These are phyloP conservation scores for Pythium coloratum DNA, from an alignment of 352 stramenopile genomes.

Conservation along the genomic window DNA sequence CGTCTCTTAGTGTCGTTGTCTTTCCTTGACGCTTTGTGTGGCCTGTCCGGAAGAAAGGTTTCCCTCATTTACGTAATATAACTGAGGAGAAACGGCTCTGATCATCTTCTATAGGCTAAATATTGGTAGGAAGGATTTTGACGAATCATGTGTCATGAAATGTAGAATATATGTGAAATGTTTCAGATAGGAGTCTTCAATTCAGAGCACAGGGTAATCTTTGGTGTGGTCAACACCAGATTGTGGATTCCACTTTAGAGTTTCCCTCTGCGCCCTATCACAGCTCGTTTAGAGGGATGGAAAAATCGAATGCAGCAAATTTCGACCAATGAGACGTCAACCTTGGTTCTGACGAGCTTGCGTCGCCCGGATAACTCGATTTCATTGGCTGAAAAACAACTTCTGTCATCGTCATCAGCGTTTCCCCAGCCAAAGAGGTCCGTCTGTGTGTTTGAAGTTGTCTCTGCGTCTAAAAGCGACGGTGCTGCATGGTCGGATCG, in stretches of 20 bases:
- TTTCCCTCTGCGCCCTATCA: constrained; percentile 1
- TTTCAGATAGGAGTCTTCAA: background rate
- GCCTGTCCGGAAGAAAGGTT: background rate
- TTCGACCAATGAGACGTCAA: constrained; percentile 22
- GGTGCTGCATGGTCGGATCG: constrained; percentile 9
- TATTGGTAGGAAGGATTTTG: background rate
- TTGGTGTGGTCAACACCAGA: constrained; percentile 16
- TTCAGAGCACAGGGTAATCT: background rate
- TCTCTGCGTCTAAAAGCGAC: constrained; percentile 17
- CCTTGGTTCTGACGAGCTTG: constrained; percentile 26
- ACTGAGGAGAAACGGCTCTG: background rate
- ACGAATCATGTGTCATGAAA: background rate
- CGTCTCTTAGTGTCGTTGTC: background rate
- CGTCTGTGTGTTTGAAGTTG: constrained; percentile 25
- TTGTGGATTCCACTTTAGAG: constrained; percentile 4
- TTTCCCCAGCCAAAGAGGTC: background rate
- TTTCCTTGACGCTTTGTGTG: background rate
- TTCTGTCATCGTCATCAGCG: constrained; percentile 5
- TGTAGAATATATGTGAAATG: background rate
- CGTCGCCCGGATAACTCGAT: constrained; percentile 11
- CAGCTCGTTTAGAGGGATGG: constrained; percentile 21
- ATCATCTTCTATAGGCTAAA: background rate
- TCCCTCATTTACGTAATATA: background rate
- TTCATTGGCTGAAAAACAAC: constrained; percentile 21
- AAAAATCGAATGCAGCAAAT: constrained; percentile 23